A percentile compares a stretch with the other conserved stretches of the same genome.
phyloP scores from a whole-genome alignment of 345 rosid genomes.

The Camelina neglecta region DNA sequence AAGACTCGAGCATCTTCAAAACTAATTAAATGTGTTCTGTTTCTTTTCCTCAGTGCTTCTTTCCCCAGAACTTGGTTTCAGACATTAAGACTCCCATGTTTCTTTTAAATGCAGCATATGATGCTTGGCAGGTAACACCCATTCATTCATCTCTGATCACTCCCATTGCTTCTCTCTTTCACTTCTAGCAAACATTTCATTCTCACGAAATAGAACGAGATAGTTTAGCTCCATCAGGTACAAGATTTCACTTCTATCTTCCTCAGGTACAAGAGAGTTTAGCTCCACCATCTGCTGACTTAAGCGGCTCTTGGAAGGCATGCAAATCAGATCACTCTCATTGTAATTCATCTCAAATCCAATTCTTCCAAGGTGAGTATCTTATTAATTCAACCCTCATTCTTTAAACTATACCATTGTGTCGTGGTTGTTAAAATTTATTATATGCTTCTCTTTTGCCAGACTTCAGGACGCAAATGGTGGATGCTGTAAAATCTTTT shows the following conservation, averaged over 20 bases:
- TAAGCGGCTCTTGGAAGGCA: slow-evolving; percentile 60
- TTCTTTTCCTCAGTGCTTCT: slow-evolving; percentile 65
- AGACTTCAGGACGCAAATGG: slow-evolving; percentile 85
- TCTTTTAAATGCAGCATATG: slow-evolving; percentile 76
- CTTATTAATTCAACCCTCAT: not conserved
- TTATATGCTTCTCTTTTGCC: slow-evolving; percentile 24
- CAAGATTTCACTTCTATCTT: slow-evolving; percentile 36
- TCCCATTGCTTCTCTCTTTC: slow-evolving; percentile 26
- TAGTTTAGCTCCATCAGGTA: slow-evolving; percentile 48
- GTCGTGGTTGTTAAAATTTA: not conserved
- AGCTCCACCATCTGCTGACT: slow-evolving; percentile 68
- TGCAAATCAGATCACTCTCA: slow-evolving; percentile 60
- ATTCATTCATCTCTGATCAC: not conserved
- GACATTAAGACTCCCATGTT: slow-evolving; percentile 68
- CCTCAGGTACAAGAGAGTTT: slow-evolving; percentile 66
- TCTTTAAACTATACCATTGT: not conserved
- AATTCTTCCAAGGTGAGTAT: slow-evolving; percentile 61
- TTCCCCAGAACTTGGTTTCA: slow-evolving; percentile 72
- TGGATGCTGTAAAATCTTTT: slow-evolving; percentile 52
- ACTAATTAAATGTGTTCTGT: not conserved
- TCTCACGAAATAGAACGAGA: not conserved
- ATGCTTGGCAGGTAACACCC: slow-evolving; percentile 73
- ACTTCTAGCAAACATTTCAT: not conserved
- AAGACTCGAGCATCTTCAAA: not conserved
- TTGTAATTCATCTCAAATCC: slow-evolving; percentile 66